These are phyloP conservation scores for Fusarium austroafricanum DNA, from an alignment of 2,329 filamentous ascomycete genomes.

Conservation along the genomic window DNA sequence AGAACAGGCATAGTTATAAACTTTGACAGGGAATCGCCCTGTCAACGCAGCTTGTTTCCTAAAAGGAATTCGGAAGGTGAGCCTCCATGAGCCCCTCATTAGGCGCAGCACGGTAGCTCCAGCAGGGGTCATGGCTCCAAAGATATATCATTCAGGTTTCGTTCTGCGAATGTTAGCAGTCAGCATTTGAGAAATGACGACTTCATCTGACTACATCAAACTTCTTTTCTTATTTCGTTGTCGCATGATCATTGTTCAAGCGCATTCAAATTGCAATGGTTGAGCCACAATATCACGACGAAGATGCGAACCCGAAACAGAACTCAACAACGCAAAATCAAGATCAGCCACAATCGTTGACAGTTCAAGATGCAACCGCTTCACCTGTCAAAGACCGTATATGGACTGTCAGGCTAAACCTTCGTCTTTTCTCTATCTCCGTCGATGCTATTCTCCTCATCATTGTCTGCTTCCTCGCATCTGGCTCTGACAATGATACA, in stretches of 20 bases:
- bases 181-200: not conserved
- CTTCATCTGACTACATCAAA: not conserved
- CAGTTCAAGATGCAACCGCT: not conserved
- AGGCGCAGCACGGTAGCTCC: not conserved
- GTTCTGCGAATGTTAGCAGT: not conserved
- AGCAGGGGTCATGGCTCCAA: conserved; percentile 11
- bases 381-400: not conserved
- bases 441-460: conserved; percentile 18
- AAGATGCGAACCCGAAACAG: not conserved
- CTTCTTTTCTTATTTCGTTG: not conserved
- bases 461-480: conserved; percentile 3
- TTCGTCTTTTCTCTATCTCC: conserved; percentile 30
- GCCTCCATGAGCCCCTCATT: conserved; percentile 17
- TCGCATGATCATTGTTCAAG: not conserved
- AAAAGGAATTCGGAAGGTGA: conserved; percentile 13
- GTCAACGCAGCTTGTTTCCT: not conserved
- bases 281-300: not conserved
- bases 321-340: not conserved
- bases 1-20: not conserved
- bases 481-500: not conserved
- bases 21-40: not conserved
- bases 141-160: conserved; percentile 13
- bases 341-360: not conserved
- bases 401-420: conserved; percentile 22
- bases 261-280: not conserved